These are phyloP conservation scores for Citropsis articulata DNA, from an alignment of 345 rosid species.

Conservation along the genomic window DNA sequence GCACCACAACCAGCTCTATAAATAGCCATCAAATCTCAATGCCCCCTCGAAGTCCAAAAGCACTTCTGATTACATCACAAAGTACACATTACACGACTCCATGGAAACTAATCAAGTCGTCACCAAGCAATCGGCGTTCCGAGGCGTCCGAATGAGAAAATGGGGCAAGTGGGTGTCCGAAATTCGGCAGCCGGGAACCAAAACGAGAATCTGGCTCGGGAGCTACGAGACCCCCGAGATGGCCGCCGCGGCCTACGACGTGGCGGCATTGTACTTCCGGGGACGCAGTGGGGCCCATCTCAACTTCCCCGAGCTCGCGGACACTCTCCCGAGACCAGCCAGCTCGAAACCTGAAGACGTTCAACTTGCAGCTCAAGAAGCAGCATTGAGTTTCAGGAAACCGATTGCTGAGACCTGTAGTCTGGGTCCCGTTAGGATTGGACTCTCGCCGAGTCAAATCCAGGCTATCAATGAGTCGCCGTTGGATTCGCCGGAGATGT, in stretches of 20 bases:
- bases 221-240: constrained; percentile 81
- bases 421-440: constrained; percentile 41
- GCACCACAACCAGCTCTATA: constrained; percentile 2
- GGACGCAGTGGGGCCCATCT: constrained; percentile 51
- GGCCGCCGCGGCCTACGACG: constrained; percentile 95
- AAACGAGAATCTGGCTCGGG: constrained; percentile 84
- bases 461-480: constrained; percentile 81
- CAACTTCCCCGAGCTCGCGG: constrained; percentile 62
- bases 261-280: constrained; percentile 66
- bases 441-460: constrained; percentile 71
- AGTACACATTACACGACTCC: not conserved
- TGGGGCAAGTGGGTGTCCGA: constrained; percentile 99
- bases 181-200: constrained; percentile 83
- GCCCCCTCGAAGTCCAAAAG: not conserved
- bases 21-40: constrained; percentile 9
- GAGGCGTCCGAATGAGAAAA: constrained; percentile 80
- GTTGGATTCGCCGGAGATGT: constrained; percentile 72
- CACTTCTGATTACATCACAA: not conserved
- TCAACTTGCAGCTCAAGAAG: constrained; percentile 73
- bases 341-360: constrained; percentile 56
- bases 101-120: constrained; percentile 1
- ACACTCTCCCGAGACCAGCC: constrained; percentile 47
- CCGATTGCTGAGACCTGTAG: not conserved
- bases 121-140: constrained; percentile 21
- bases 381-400: constrained; percentile 37